Evolutionary conservation across 257 asterid species (phyloP).

Genomic region (Primulina tabacum): DNA sequence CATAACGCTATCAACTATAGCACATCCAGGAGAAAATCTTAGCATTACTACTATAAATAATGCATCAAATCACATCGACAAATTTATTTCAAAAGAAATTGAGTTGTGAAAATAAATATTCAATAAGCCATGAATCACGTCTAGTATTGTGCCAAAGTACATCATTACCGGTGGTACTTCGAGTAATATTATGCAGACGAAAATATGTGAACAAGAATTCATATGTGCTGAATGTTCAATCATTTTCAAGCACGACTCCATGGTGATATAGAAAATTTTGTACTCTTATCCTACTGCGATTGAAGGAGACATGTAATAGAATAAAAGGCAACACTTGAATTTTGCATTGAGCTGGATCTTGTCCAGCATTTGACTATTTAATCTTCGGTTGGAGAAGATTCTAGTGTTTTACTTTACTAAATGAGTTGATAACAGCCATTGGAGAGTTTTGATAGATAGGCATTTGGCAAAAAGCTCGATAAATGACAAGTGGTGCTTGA

Average conservation of each 20-base stretch:
- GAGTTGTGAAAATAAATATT: background rate
- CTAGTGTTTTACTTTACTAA: background rate
- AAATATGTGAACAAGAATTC: background rate
- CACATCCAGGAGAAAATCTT: background rate
- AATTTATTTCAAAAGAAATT: background rate
- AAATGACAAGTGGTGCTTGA: conserved; percentile 4
- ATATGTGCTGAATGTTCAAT: background rate
- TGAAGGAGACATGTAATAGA: background rate
- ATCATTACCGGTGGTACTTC: background rate
- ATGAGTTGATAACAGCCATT: conserved; percentile 10
- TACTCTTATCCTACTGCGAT: background rate
- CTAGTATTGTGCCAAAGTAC: background rate
- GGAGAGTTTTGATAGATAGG: background rate
- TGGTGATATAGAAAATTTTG: background rate
- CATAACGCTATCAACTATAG: background rate
- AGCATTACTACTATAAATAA: no score
- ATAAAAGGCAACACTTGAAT: background rate
- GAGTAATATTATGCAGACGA: background rate
- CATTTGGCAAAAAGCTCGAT: conserved; percentile 4
- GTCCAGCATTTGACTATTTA: no score
- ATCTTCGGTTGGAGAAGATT: background rate
- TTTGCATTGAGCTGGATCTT: conserved; percentile 8
- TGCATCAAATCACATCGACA: background rate
- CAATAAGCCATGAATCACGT: background rate
- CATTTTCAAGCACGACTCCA: background rate